Base-by-base conservation (phyloP, 2,329 filamentous ascomycete species). In the Alternaria hordeiaustralica region DNA sequence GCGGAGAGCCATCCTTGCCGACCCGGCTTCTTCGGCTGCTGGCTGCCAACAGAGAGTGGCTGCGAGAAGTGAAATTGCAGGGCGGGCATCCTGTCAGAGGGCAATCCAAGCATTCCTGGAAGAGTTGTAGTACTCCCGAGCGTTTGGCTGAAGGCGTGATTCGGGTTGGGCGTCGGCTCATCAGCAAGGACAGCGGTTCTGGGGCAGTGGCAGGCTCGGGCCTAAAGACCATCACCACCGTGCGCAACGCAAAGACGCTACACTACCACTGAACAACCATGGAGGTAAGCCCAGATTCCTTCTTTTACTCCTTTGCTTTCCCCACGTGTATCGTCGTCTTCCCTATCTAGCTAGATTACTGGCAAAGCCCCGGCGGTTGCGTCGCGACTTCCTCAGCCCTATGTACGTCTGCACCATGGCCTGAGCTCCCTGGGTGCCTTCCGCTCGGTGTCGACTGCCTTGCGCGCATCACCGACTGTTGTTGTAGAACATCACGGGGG, bases 401-500 rank as follows among this genome's bases (percentile, higher is more conserved):
- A 72, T 62, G 46, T 55, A 49, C 59, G 33, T 43, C 55, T 62
- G 58, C 36, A 54, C 69, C 68, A 75, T 75, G 75, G 71, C 74
- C 70, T 78, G 69, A 77, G 71, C 66, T 60, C 61, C 49, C 63
- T 54, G 58, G 51, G 60, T 64, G 68, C 58, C 65, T 65, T 64
- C 36, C 43, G 60, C 55, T 51, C 58, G 51, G 66, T 63, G 65
- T 64, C 66, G 61, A 67, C 67, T 66, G 64, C 65, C 60, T 69
- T 70, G 68, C 66, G 68, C 69, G 68, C 76, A 74, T 71, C 66
- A 76, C 71, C 49, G 49, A 36, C 30, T 53, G 49, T 21, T 74
- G 72, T 77, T 79, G 78, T 80, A 79, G 73, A 76, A 79, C 78
- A 73, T 74, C 71, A 71, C 72, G 53, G 57, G 59, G 68, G 65